Evolutionary conservation across 495 filamentous ascomycete genomes (phyloP).

Genomic region (Oidiodendron maius): DNA sequence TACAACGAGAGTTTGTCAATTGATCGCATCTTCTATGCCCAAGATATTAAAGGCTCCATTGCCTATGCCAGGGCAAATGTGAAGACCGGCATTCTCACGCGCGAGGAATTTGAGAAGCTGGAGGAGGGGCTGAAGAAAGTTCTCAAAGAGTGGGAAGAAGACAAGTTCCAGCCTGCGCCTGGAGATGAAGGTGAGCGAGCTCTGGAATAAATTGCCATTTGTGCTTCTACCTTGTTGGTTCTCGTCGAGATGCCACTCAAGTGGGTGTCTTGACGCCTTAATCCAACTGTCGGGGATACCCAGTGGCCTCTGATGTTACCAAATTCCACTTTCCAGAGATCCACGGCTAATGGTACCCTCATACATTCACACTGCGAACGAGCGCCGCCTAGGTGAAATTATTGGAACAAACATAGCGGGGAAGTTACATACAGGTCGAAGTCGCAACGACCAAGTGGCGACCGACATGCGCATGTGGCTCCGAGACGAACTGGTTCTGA

Average conservation of each 20-base stretch:
- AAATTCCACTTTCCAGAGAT: slow-evolving; percentile 12
- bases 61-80: slow-evolving; percentile 84
- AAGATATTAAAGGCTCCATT: slow-evolving; percentile 82
- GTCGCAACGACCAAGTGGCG: slow-evolving; percentile 89
- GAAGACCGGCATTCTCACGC: slow-evolving; percentile 68
- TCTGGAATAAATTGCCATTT: slow-evolving; percentile 22
- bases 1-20: slow-evolving; percentile 87
- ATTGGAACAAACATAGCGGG: slow-evolving; percentile 83
- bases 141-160: slow-evolving; percentile 65
- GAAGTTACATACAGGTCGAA: slow-evolving; percentile 90
- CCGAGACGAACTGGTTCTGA: slow-evolving; percentile 64
- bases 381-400: slow-evolving; percentile 82
- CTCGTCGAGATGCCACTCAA: slow-evolving; percentile 1
- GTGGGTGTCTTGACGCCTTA: background rate
- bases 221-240: background rate
- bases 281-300: background rate
- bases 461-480: slow-evolving; percentile 94
- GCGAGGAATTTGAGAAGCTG: slow-evolving; percentile 69
- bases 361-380: slow-evolving; percentile 76
- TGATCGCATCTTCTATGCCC: slow-evolving; percentile 75
- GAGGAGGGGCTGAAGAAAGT: slow-evolving; percentile 68
- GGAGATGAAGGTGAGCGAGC: slow-evolving; percentile 47
- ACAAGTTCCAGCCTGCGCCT: slow-evolving; percentile 52
- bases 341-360: slow-evolving; percentile 32
- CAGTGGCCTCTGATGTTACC: slow-evolving; percentile 13